These are phyloP conservation scores for Nannizziopsis arthrosporioides DNA, from an alignment of 2,329 filamentous ascomycete genomes.

Conservation along the genomic window DNA sequence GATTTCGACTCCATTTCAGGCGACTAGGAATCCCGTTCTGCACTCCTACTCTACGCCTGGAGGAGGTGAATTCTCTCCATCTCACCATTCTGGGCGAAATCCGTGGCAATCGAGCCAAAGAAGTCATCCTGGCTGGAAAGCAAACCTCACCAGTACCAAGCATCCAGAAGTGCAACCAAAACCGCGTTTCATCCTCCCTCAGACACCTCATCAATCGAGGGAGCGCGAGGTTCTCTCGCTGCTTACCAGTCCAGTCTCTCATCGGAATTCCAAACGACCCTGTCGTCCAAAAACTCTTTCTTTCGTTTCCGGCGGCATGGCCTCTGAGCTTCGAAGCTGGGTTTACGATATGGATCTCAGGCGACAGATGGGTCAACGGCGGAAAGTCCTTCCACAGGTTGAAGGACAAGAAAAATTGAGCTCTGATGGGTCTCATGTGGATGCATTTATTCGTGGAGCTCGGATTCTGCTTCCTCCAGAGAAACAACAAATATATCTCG, in stretches of 20 bases:
- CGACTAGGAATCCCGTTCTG: slow-evolving; percentile 9
- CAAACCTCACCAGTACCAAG: neutral
- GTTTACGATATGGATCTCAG: slow-evolving; percentile 29
- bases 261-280: slow-evolving; percentile 22
- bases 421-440: slow-evolving; percentile 2
- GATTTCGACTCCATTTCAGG: slow-evolving; percentile 8
- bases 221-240: slow-evolving; percentile 18
- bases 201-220: slow-evolving; percentile 24
- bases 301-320: slow-evolving; percentile 31
- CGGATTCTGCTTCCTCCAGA: neutral
- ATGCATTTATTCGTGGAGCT: neutral
- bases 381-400: neutral
- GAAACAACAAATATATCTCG: neutral
- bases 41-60: neutral
- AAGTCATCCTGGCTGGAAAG: neutral
- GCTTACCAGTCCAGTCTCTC: slow-evolving; percentile 18
- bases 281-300: slow-evolving; percentile 21
- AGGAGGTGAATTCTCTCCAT: slow-evolving; percentile 5
- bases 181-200: slow-evolving; percentile 30
- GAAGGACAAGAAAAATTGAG: neutral
- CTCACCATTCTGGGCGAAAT: slow-evolving; percentile 1
- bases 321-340: slow-evolving; percentile 32
- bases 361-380: slow-evolving; percentile 9
- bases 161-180: slow-evolving; percentile 19
- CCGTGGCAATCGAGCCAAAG: neutral